Percentiles rank a stretch among this genome's conserved stretches.
These are phyloP conservation scores for Candida schatavii DNA, from an alignment of 805 yeast species.

Conservation along the genomic window DNA sequence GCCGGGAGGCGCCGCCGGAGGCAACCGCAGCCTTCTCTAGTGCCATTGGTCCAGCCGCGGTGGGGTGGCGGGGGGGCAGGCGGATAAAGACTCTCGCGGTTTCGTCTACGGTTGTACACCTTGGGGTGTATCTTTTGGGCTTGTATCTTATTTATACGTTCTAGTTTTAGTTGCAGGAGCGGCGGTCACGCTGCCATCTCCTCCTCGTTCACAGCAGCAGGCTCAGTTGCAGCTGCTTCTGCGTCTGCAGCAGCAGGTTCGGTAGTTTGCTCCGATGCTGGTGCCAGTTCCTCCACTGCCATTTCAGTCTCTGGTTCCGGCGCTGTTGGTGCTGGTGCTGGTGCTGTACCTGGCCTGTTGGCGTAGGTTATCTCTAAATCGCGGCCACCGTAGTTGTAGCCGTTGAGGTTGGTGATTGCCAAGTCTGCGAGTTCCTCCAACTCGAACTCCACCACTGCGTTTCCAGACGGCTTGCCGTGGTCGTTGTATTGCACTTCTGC, in stretches of 20 bases:
- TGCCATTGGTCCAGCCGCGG: too few species aligned
- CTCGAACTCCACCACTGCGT: conserved; percentile 80
- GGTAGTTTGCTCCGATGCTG: not conserved
- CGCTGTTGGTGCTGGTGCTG: not conserved
- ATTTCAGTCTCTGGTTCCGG: not conserved
- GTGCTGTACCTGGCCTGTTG: conserved; percentile 15
- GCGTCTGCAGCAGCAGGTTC: not conserved
- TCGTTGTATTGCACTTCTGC: conserved; percentile 69
- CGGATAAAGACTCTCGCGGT: too few species aligned
- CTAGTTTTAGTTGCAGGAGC: not conserved
- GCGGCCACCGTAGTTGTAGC: conserved; percentile 83
- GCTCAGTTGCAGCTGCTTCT: conserved; percentile 2
- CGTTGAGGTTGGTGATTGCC: conserved; percentile 72
- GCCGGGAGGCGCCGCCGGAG: too few species aligned
- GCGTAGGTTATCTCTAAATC: conserved; percentile 70
- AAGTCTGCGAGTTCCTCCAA: conserved; percentile 63
- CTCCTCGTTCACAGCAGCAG: conserved; percentile 7
- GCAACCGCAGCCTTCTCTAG: too few species aligned
- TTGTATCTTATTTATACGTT: too few species aligned
- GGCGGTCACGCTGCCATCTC: not conserved
- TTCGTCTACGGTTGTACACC: too few species aligned
- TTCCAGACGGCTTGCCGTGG: conserved; percentile 71
- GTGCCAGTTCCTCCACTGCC: not conserved
- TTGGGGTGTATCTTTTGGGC: too few species aligned
- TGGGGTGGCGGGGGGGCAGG: too few species aligned